Base-by-base conservation (phyloP, 2,329 filamentous ascomycete species). In the Davidsoniella virescens region DNA sequence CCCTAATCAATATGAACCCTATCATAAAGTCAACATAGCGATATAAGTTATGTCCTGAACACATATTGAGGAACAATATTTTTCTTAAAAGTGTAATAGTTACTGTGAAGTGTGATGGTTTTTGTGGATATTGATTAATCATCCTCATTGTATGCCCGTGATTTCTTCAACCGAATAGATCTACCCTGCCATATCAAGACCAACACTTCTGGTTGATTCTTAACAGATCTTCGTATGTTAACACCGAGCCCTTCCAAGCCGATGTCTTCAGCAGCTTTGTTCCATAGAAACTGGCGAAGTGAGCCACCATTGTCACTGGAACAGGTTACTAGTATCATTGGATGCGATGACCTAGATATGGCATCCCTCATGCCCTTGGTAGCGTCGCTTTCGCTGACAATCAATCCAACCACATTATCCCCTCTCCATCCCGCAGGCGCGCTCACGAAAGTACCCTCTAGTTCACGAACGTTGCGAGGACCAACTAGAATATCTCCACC, bases 321-420 rank as follows among this genome's bases (percentile, higher is more conserved):
- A 53, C 83, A 78, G 50, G 75, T 76, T 23, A 84, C 63, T 58
- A 78, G 93, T 0, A 80, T 79, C 70, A 94, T 74, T 1, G 87
- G 84, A 67, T 75, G 79, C 37, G 67, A 63, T 59, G 82, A 84
- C 52, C 76, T 67, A 4, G 72, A 72, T 56, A 95, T 60, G 20
- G 85, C 78, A 44, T 87, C 79, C 52, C 84, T 68, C 2, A 93
- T 78, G 1, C 88, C 90, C 59, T 78, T 83, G 0, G 87, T 94
- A 29, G 87, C 83, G 49, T 78, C 70, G 54, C 73, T 70, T 55
- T 80, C 77, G 3, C 78, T 74, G 20, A 84, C 81, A 49, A 95
- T 64, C 14, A 94, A 59, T 0, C 78, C 88, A 33, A 94, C 62
- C 5, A 84, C 78, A 12, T 73, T 71, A 1, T 68, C 62, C 0